Evolutionary conservation across 2,329 filamentous ascomycete species (phyloP).

Genomic region (Fusarium heterosporum): DNA sequence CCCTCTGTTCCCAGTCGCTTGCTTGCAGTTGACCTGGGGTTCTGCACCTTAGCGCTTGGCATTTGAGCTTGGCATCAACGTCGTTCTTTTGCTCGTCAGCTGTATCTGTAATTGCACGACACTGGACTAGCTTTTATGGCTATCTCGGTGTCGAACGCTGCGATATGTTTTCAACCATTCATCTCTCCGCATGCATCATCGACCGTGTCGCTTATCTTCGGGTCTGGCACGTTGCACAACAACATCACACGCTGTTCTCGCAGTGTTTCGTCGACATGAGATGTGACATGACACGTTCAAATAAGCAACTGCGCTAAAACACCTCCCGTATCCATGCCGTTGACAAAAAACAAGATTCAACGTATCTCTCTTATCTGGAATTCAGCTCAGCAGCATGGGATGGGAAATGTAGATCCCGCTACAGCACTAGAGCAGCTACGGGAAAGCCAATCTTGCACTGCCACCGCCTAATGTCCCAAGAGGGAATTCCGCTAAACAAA

Average conservation of each 20-base stretch:
- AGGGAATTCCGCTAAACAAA: conserved; percentile 9
- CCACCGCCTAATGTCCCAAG: conserved; percentile 24
- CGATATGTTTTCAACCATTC: not conserved
- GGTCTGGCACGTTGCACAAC: not conserved
- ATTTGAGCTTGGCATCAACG: conserved; percentile 19
- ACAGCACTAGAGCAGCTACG: not conserved
- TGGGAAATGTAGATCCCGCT: not conserved
- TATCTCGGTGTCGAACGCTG: not conserved
- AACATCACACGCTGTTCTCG: not conserved
- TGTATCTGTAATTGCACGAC: not conserved
- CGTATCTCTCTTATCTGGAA: not conserved
- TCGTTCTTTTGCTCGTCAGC: not conserved
- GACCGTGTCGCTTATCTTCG: not conserved
- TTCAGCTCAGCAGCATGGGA: conserved; percentile 23
- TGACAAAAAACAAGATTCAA: not conserved
- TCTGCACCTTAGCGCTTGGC: conserved; percentile 15
- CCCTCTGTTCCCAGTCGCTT: conserved; percentile 4
- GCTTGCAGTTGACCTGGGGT: conserved; percentile 30
- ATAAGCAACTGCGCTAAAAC: conserved; percentile 29
- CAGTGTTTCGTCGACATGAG: not conserved
- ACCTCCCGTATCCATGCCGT: not conserved
- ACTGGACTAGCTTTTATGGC: not conserved
- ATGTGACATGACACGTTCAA: conserved; percentile 12
- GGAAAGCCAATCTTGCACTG: conserved; percentile 21
- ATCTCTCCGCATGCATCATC: not conserved